These are phyloP conservation scores for Solanum hybrid DNA, from an alignment of 305 asterid genomes.

Conservation along the genomic window DNA sequence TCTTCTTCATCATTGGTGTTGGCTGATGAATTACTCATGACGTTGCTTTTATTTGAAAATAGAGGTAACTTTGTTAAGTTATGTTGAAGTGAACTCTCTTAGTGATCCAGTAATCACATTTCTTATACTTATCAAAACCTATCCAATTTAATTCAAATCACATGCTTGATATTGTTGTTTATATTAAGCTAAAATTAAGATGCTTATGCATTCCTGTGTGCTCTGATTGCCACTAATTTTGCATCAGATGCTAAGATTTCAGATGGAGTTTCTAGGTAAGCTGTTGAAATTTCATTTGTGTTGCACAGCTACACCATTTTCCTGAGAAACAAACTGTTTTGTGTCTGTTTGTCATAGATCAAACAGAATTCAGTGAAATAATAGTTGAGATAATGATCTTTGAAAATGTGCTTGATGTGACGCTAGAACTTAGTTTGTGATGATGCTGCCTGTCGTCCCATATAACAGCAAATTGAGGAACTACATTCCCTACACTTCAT, in stretches of 20 bases:
- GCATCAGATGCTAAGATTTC: not conserved
- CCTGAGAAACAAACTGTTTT: not conserved
- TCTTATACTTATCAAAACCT: not conserved
- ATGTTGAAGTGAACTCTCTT: not conserved
- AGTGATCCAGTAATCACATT: not conserved
- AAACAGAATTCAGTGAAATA: not conserved
- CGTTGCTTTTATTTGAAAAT: constrained; percentile 65
- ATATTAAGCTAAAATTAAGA: not conserved
- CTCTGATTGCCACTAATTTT: not conserved
- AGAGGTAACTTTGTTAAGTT: constrained; percentile 39
- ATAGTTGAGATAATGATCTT: not conserved
- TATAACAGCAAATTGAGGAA: not conserved
- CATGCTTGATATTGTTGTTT: not conserved
- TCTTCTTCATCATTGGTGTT: constrained; percentile 40
- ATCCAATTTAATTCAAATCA: not conserved
- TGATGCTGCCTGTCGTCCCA: not conserved
- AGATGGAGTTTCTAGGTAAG: not conserved
- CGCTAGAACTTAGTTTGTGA: not conserved
- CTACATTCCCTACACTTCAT: not conserved
- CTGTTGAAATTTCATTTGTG: not conserved
- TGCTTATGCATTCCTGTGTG: not conserved
- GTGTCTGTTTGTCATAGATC: not conserved
- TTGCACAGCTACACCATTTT: not conserved
- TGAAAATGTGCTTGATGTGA: not conserved
- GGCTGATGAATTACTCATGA: constrained; percentile 75